A percentile compares a stretch with the other conserved stretches of the same genome.
Conservation (phyloP, 257 asterid genomes). For the Solanum bukasovii region DNA sequence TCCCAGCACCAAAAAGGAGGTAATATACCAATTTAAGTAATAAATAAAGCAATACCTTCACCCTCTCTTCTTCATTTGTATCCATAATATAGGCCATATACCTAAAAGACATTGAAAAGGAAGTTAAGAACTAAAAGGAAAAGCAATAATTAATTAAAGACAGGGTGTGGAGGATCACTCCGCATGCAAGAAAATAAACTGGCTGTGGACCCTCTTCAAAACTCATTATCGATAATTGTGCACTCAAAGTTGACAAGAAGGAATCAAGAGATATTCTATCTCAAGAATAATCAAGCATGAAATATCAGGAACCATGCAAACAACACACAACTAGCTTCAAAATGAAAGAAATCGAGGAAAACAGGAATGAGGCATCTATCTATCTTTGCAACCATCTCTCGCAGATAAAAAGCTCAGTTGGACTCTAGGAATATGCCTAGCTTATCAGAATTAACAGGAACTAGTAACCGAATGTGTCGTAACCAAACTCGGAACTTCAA, state of each 20-base stretch:
- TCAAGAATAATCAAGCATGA: background rate
- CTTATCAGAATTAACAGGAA: background rate
- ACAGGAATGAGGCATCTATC: background rate
- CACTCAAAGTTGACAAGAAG: background rate
- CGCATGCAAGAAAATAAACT: background rate
- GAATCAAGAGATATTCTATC: background rate
- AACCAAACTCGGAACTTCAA: background rate
- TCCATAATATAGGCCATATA: slow-evolving; percentile 99
- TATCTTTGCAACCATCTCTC: background rate
- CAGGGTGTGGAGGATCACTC: background rate
- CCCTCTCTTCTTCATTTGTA: slow-evolving; percentile 98
- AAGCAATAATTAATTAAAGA: background rate
- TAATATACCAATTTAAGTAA: background rate
- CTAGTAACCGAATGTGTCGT: background rate
- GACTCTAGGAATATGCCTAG: background rate
- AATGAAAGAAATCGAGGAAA: background rate
- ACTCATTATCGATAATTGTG: background rate
- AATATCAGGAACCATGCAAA: background rate
- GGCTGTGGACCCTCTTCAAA: background rate
- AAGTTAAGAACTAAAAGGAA: background rate
- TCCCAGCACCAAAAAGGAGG: background rate
- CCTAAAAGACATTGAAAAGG: slow-evolving; percentile 29
- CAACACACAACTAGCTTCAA: background rate
- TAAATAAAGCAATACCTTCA: slow-evolving; percentile 39
- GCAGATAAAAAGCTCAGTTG: background rate